Conservation (phyloP, 2,329 filamentous ascomycete species). For the Cladosporium halotolerans region DNA sequence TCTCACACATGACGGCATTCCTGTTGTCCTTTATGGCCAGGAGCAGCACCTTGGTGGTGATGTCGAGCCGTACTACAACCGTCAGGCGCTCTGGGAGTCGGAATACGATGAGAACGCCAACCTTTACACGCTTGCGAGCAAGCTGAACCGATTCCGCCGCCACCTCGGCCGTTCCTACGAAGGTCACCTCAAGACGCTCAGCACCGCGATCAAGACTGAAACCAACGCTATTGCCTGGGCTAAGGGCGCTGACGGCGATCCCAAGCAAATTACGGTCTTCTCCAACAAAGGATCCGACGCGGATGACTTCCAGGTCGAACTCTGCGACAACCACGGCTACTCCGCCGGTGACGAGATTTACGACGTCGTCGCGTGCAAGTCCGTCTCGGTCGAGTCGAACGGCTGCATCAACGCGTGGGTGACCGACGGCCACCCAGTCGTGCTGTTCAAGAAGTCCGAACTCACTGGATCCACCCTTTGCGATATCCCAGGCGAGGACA, state of each 20-base stretch:
- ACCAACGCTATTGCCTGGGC: slow-evolving; percentile 40
- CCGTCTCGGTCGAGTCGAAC: not conserved
- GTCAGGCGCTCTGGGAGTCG: slow-evolving; percentile 14
- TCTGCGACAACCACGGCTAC: slow-evolving; percentile 9
- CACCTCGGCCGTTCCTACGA: slow-evolving; percentile 35
- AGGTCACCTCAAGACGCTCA: slow-evolving; percentile 36
- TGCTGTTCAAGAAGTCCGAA: slow-evolving; percentile 1
- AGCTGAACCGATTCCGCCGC: slow-evolving; percentile 20
- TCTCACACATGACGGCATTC: slow-evolving; percentile 18
- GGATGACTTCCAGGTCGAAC: slow-evolving; percentile 1
- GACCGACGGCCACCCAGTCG: slow-evolving; percentile 4
- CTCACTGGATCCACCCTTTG: slow-evolving; percentile 7
- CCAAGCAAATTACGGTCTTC: slow-evolving; percentile 32
- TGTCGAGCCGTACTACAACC: slow-evolving; percentile 12
- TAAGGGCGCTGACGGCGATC: slow-evolving; percentile 35
- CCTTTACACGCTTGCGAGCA: slow-evolving; percentile 11
- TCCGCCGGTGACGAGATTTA: slow-evolving; percentile 2
- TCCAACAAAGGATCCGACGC: slow-evolving; percentile 25
- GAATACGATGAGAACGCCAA: slow-evolving; percentile 10
- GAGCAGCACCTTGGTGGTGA: slow-evolving; percentile 17
- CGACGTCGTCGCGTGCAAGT: slow-evolving; percentile 7
- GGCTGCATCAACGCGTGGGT: slow-evolving; percentile 6
- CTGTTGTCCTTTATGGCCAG: slow-evolving; percentile 19
- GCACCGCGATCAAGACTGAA: slow-evolving; percentile 36
- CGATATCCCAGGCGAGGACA: not conserved